Base-by-base conservation (phyloP, 2,329 filamentous ascomycete species). In the Alternaria angustiovoidea region DNA sequence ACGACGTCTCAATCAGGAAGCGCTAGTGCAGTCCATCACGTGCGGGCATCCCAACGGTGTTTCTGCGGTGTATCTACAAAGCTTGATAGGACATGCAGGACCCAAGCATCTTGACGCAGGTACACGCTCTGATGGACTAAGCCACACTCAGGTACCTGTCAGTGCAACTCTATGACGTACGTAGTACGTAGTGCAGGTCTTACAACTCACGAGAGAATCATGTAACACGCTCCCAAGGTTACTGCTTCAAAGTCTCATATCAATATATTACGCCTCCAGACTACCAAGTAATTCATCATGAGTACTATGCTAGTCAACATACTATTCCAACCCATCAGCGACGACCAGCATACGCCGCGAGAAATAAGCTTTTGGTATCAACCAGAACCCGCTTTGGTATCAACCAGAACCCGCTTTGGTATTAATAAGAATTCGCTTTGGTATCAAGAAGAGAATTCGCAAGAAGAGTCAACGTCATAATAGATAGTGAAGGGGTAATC, bases 381-480 rank as follows among this genome's bases (percentile, higher is more conserved):
- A 60, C 32, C 57, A 61, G 26, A 57, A 46, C 22, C 43, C 22
- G 22, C 43, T 46, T 46, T 24, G 46, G 46, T 48, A 49, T 49
- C 49, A 42, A 51, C 14, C 51, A 47, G 46, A 60, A 47, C 43
- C 34, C 54, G 54, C 60, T 66, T 66, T 65, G 52, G 43, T 64
- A 66, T 52, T 48, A 41, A 61, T 18, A 55, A 47, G 46, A 60
- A 47, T 48, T 39, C 54, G 54, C 60, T 66, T 66, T 65, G 52
- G 43, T 64, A 66, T 52, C 54, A 41, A 61, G 36, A 61, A 61
- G 36, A 57, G 64, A 65, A 73, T 66, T 74, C 54, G 46, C 46
- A 57, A 57, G 28, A 57, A 65, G 66, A 73, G 66, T 74, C 52
- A 63, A 64, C 59, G 49, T 67, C 61, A 64, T 71, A 71, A 68